Conservation (phyloP, 495 filamentous ascomycete genomes). For the Neurospora sublineolata region DNA sequence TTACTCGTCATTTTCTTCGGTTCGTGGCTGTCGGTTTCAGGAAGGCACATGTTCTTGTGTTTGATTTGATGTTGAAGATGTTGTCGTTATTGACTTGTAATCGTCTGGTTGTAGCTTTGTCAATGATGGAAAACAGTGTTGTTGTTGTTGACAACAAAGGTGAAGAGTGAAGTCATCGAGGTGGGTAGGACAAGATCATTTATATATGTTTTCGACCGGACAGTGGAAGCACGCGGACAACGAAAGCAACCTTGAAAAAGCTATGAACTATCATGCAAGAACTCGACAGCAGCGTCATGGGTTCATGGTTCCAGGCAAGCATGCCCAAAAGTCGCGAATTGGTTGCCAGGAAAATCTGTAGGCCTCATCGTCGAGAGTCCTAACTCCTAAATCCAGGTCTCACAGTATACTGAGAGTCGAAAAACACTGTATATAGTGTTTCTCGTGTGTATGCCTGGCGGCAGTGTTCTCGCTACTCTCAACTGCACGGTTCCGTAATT, state of each 20-base stretch:
- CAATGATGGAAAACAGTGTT: background rate
- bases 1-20: background rate
- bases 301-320: background rate
- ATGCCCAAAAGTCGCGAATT: background rate
- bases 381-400: background rate
- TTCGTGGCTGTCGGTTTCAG: background rate
- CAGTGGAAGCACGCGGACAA: background rate
- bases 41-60: background rate
- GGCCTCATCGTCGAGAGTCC: background rate
- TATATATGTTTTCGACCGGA: background rate
- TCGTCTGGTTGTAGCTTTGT: background rate
- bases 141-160: background rate
- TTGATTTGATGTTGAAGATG: background rate
- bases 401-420: background rate
- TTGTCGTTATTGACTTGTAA: background rate
- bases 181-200: background rate
- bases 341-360: background rate
- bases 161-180: background rate
- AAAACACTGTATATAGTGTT: background rate
- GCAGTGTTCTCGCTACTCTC: background rate
- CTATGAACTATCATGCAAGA: background rate
- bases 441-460: background rate
- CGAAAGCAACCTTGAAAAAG: background rate
- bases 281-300: background rate
- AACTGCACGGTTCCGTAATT: background rate